Base-by-base conservation (phyloP, 768 basidiomycete species). In the Lentinula raphanica region DNA sequence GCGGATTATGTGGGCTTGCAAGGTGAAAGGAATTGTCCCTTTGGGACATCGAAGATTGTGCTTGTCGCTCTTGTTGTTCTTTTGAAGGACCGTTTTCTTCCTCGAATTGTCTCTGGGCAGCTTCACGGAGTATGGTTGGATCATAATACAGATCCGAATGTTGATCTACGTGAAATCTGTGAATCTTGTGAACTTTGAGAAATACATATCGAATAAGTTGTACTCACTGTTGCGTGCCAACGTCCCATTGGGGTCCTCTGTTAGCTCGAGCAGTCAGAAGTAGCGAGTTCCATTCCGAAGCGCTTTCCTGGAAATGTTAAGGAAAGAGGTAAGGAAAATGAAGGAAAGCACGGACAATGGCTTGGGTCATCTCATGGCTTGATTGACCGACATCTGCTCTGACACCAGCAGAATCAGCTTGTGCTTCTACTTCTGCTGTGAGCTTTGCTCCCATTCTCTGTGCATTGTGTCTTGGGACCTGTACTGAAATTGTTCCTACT, bases 261-360 rank as follows among this genome's bases (percentile, higher is more conserved):
- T 88, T 84, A 7, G 90, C 91, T 36, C 91, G 81, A 3, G 91
- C 91, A 27, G 85, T 87, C 59, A 84, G 80, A 46, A 93, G 76
- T 54, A 91, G 64, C 0, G 90, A 92, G 63, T 93, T 93, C 91
- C 91, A 92, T 62, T 91, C 88, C 9, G 88, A 90, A 9, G 91
- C 88, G 65, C 83, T 85, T 68, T 92, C 90, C 81, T 83, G 46
- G 36, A 35, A 45, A 29, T 58, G 15, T 27, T 23, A 31, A n/a
- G 39, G 11, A 21, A 17, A 54, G 40, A 48, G 50, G 51, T 19
- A 31, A 35, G 21, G 21, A 44, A 7, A 21, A 40, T n/a, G 49
- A 32, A 6, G 13, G 13, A 36, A 56, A n/a, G n/a, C 19, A 82
- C 87, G 57, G 63, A 91, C 89, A 62, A 88, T 81, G 29, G 88